Conservation (phyloP, 106 monocot genomes). For the Alisma plantagoaquatica region DNA sequence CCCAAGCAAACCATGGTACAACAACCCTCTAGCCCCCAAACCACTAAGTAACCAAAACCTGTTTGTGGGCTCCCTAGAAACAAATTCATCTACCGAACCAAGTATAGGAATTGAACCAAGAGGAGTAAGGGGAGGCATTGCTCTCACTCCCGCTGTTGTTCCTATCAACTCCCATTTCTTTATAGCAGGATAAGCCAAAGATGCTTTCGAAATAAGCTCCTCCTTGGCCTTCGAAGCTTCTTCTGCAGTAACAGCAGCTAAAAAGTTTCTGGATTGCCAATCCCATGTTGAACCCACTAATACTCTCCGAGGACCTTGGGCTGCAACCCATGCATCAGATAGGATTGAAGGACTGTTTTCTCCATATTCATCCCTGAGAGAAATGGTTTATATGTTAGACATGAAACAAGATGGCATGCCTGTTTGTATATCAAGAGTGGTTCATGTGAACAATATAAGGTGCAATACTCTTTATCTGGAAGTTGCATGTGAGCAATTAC, state of each 20-base stretch:
- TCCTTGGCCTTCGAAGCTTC: constrained; percentile 44
- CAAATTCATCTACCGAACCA: constrained; percentile 47
- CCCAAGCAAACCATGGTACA: constrained; percentile 85
- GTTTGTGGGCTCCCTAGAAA: constrained; percentile 16
- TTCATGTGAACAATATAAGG: neutral
- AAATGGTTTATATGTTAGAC: neutral
- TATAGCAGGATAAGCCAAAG: constrained; percentile 65
- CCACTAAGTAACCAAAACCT: constrained; percentile 75
- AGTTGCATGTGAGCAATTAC: constrained; percentile 66
- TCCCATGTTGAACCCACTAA: constrained; percentile 95
- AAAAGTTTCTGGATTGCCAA: constrained; percentile 54
- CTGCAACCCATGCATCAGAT: constrained; percentile 90
- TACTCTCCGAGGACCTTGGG: constrained; percentile 47
- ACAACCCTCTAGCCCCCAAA: constrained; percentile 80
- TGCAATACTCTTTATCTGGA: constrained; percentile 38
- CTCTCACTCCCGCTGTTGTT: constrained; percentile 73
- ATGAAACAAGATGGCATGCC: no score
- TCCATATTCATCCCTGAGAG: constrained; percentile 31
- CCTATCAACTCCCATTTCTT: constrained; percentile 48
- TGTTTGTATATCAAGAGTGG: no score
- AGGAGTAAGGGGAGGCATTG: constrained; percentile 83
- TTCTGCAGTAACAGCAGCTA: constrained; percentile 31
- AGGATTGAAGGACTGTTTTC: constrained; percentile 58
- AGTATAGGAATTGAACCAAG: constrained; percentile 78
- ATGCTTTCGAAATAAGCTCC: constrained; percentile 63